Base-by-base conservation (phyloP, 805 yeast genomes). In the Myxozyma nipponensis region DNA sequence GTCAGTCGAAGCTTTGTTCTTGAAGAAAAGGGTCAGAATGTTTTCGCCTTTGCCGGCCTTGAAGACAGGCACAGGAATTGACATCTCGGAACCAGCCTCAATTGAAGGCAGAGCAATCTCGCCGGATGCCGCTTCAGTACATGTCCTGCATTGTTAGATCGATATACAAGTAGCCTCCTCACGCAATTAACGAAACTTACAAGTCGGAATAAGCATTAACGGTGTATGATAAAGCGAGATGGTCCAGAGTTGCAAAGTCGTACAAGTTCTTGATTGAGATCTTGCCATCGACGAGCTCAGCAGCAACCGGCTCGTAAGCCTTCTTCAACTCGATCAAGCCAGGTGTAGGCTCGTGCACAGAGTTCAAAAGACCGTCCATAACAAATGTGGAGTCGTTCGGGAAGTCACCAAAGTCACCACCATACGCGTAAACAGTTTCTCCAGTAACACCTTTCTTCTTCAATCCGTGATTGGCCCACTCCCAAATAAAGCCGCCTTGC, bases 401-500 rank as follows among this genome's bases (percentile, higher is more conserved):
- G 34, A 53, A 48, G 32, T 28, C 32, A 21, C 63, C 66, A 43
- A 68, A 69, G 42, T 69, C 71, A 17, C 72, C 72, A 6, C 72
- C 71, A 43, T 65, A 67, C 22, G 58, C 67, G 41, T 61, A 65
- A 18, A 7, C 6, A 7, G 6, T 13, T n/a, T 35, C 15, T 35
- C 38, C 38, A 23, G 51, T 54, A n/a, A 50, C 51, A n/a, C 56
- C 56, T 22, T 52, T 52, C 3, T 42, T 23, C 21, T 36, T 49
- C 23, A 28, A 26, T 3, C 72, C 72, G 53, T 68, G 72, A 46
- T 66, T 67, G 10, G 65, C 66, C 72, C 72, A 68, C 50, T 68
- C 72, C 72, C 72, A 68, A 10, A 68, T 57, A 50, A 66, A 68
- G 9, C 72, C 72, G 21, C 72, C 72, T 48, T 65, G 69, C 1